Evolutionary conservation across 1,284 basidiomycete genomes (phyloP), one percentile per base, ranked within the genome.

Genomic region (Lentinus polychrous): DNA sequence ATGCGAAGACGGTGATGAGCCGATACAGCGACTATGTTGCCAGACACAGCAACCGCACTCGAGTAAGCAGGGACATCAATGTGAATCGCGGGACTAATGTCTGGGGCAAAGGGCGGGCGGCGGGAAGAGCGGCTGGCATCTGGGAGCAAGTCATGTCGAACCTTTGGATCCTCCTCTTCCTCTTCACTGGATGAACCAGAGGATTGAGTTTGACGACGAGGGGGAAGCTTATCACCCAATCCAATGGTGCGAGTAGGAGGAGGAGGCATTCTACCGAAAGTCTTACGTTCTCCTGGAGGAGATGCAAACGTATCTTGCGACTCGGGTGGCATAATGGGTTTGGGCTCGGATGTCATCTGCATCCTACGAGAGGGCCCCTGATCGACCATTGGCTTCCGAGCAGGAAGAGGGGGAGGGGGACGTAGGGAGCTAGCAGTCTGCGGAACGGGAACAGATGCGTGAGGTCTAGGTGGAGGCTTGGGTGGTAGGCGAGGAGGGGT

Each of bases 51-150:
- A 11, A 79, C 73, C 20, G 71, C 67, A 1, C 79, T 78, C 0
- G 71, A 64, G 55, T 83, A 75, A 0, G 81, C 72, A 5, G 79
- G 74, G 1, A 86, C 72, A 17, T 74, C 73, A 22, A 88, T 74
- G 44, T 75, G 72, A 45, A 65, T 65, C 48, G 75, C 62, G 51
- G 72, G 62, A 55, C 73, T 71, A 34, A 68, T 63, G 56, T 73
- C 76, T 41, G 65, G 74, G 36, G 58, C 65, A 56, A 66, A 57
- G 0, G 94, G 94, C 1, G 86, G 85, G 0, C 86, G 78, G 7
- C 92, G 79, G 20, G 90, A 94, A 1, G 92, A 86, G 41, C 79
- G 77, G 42, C 83, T 91, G 8, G 81, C 75, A 63, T 95, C 92
- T 0, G 93, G 92, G 48, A 91, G 77, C 17, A 79, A 72, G 51